Evolutionary conservation across 257 asterid species (phyloP).

Genomic region (Avicennia marina): DNA sequence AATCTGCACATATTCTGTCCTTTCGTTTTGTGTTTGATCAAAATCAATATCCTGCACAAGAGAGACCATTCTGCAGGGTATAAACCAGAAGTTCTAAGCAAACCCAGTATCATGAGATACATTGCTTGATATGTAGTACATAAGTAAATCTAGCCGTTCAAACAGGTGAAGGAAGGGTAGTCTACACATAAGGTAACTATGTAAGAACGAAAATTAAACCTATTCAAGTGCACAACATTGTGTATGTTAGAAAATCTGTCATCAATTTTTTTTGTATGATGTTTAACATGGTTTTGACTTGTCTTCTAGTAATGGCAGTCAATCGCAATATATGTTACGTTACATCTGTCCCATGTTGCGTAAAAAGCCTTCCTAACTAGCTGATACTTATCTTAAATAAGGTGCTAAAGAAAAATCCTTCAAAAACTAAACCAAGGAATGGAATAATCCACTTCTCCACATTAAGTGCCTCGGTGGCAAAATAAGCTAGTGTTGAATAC

Average conservation of each 20-base stretch:
- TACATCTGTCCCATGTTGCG: not conserved
- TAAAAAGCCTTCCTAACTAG: not conserved
- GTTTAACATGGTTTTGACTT: conserved; percentile 13
- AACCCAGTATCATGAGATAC: no score
- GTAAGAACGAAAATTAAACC: no score
- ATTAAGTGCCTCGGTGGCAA: not conserved
- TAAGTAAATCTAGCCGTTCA: not conserved
- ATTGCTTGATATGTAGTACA: no score
- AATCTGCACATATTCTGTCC: no score
- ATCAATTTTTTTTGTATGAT: not conserved
- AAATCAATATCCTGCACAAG: no score
- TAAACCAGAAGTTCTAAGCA: no score
- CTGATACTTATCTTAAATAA: no score
- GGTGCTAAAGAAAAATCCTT: no score
- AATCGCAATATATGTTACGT: conserved; percentile 3
- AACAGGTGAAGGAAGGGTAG: not conserved
- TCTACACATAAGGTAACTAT: no score
- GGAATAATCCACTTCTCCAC: not conserved
- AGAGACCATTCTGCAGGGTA: not conserved
- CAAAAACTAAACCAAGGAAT: not conserved
- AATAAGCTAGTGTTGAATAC: not conserved
- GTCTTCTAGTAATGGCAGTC: conserved; percentile 14
- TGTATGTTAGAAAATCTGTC: not conserved
- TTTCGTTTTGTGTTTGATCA: no score
- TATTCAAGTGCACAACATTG: no score